Percentiles rank a stretch among this genome's conserved stretches.
phyloP scores from a whole-genome alignment of 2,329 filamentous ascomycete species.

The Fusarium dimerum region DNA sequence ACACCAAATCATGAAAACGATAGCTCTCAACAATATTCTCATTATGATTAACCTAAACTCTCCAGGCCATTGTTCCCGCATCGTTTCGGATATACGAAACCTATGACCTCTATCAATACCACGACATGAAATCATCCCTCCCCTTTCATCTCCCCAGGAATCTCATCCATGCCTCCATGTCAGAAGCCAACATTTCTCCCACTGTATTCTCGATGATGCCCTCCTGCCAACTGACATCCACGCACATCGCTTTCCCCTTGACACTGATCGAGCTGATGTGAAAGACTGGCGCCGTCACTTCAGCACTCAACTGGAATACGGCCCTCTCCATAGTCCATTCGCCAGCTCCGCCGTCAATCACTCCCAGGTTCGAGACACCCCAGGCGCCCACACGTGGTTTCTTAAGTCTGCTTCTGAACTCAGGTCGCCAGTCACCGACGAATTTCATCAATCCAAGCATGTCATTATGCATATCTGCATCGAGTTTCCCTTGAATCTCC shows the following conservation, averaged over 20 bases:
- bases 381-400: conserved; percentile 25
- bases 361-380: conserved; percentile 31
- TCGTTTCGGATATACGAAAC: no score
- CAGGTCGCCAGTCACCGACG: conserved; percentile 25
- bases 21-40: no score
- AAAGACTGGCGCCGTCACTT: conserved; percentile 22
- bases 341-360: conserved; percentile 19
- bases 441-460: conserved; percentile 24
- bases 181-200: conserved; percentile 19
- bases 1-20: no score
- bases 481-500: conserved; percentile 17
- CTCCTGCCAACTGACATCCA: conserved; percentile 29
- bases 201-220: conserved; percentile 18
- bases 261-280: conserved; percentile 24
- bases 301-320: conserved; percentile 24
- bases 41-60: no score
- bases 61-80: no score
- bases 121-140: no score
- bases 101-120: no score
- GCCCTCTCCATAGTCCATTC: conserved; percentile 25
- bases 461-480: conserved; percentile 25
- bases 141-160: conserved; percentile 11
- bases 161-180: conserved; percentile 23
- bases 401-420: conserved; percentile 16
- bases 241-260: conserved; percentile 21